Evolutionary conservation across 2,329 filamentous ascomycete species (phyloP), one percentile per base, ranked within the genome.

Genomic region (Aspergillus sojae): DNA sequence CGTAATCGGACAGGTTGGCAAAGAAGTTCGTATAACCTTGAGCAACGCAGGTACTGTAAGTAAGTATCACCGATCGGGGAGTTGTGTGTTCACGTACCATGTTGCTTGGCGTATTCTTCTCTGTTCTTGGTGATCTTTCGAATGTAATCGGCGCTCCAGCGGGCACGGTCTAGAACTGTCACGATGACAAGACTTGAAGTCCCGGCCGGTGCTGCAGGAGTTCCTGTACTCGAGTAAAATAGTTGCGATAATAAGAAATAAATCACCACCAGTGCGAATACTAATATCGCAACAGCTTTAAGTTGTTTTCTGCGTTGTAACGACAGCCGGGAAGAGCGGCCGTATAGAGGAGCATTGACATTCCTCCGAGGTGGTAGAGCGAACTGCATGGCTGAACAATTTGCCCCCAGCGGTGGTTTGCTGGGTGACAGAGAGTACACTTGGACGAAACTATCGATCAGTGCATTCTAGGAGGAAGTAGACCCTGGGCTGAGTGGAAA

Each of bases 11-110:
- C n/a, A 86, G 83, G 66, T 88, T 89, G 62, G 92, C 88, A 76
- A 96, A 91, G 84, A 97, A 94, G 46, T 90, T 91, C 43, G 88
- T 85, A 78, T 99, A 98, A 70, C 94, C 93, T 97, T 55, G n/a
- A 26, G 19, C 28, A 11, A 32, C 28, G 16, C 28, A 32, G 4
- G 16, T n/a, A 19, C 9, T 21, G 28, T 52, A 52, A 52, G 48
- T 21, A 52, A 32, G 9, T 32, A n/a, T n/a, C 19, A 52, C 19
- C 19, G 16, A 5, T 5, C 7, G 14, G 16, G 21, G 11, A 19
- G 21, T 16, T 12, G 36, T 19, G 21, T 7, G 1, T 30, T 39
- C 10, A 69, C 85, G 73, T 85, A 96, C 94, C 94, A 80, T 98
- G 93, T 75, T 87, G 89, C 67, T 87, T 85, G 9, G 94, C 95